Evolutionary conservation across 2,329 filamentous ascomycete genomes (phyloP), one percentile per base, ranked within the genome.

Genomic region (Macroventuria anomochaeta): DNA sequence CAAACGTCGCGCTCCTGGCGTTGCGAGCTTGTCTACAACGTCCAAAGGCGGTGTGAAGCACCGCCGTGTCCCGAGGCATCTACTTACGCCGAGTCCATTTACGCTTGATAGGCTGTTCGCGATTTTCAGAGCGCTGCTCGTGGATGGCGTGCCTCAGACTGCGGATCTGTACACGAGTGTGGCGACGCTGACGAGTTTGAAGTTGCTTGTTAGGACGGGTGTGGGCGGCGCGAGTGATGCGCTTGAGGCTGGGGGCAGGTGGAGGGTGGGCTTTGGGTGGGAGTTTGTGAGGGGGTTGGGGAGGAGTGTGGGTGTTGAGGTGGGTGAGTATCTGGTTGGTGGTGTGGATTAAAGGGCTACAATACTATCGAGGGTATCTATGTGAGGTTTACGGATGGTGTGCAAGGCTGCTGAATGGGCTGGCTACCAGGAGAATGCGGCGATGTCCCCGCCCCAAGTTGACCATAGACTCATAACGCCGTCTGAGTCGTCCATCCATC

Each of bases 211-310:
- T 1, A 69, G 76, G 28, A 83, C 86, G 34, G 86, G 90, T 2
- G 87, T 85, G 5, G 75, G 78, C 13, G 81, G 81, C 13, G 77
- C 79, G 8, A 57, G 46, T 2, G 89, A 93, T 73, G 76, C 82
- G 21, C 78, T 91, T 65, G 90, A 93, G 69, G 79, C 85, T 0
- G 85, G 85, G 0, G 85, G 84, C 5, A 87, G 88, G 73, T 95
- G 89, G 88, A 85, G 88, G 66, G 87, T 93, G 8, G 90, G 89
- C 62, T 86, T 90, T 52, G 85, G 87, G 1, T 93, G 89, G 89
- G 91, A 95, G 67, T 85, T 88, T 58, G 84, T 90, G 6, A 79
- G 87, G 55, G 83, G 81, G 3, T 76, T 95, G 58, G 90, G 89
- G 23, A 79, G 90, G 67, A 88, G 84, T 67, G 83, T 95, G 44